Base-by-base conservation (phyloP, 352 stramenopile genomes). In the Phytophthora megakarya region DNA sequence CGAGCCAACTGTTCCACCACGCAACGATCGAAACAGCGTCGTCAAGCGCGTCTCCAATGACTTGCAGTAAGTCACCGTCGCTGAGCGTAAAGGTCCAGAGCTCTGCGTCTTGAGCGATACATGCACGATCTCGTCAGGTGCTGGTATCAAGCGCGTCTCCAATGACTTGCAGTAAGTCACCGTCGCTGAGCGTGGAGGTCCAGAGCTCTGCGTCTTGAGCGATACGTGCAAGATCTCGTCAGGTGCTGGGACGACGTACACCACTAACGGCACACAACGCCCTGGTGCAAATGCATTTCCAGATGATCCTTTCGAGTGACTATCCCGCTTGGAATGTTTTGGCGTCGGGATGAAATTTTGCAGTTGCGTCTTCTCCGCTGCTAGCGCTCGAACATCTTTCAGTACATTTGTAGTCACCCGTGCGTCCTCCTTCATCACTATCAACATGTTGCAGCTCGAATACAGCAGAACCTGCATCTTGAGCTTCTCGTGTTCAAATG, bases 401-500 rank as follows among this genome's bases (percentile, higher is more conserved):
- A 93, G 43, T 3, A 81, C 56, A 2, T 64, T 77, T 0, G 68
- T 76, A 8, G 76, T 76, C 11, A 90, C 51, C 16, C 67, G 71
- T 23, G 70, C 59, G 26, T 55, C 56, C 26, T 81, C 74, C 9
- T 74, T 75, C 25, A 89, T 40, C 43, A 86, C 55, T 50, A 91
- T 80, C 30, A 93, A 33, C 43, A 89, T 28, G 51, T 89, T 74
- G 62, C 78, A 89, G 40, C 72, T 84, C 26, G 75, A 62, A 64
- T 86, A 75, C 32, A 93, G 57, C 22, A 93, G 54, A 33, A 87
- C 73, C 65, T 89, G 72, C 72, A 93, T 77, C 58, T 87, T 90
- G 46, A 83, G 70, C 32, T 70, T 78, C 61, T 90, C 78, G 23
- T 55, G 63, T 28, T 87, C 68, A 48, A 79, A 81, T 23, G 28